Conservation (phyloP, 2,329 filamentous ascomycete species). For the Epichloe gansuensis region DNA sequence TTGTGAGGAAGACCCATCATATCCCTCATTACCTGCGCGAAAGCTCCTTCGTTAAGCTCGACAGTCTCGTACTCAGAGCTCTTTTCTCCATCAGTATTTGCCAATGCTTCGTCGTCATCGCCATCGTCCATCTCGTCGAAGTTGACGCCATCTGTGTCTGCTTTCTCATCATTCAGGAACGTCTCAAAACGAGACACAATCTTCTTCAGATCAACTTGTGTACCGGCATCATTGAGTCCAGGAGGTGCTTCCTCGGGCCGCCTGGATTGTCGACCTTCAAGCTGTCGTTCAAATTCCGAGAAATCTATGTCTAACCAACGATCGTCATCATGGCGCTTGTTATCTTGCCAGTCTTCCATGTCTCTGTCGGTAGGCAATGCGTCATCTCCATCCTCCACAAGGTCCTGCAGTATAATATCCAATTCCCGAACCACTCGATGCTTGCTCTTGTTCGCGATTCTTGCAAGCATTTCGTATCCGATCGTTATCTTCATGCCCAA, state of each 20-base stretch:
- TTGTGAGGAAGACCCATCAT: slow-evolving; percentile 59
- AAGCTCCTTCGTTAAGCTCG: slow-evolving; percentile 75
- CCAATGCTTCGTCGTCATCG: slow-evolving; percentile 39
- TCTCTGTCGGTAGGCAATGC: slow-evolving; percentile 59
- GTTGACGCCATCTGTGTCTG: slow-evolving; percentile 68
- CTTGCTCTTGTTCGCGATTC: slow-evolving; percentile 54
- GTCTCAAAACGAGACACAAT: slow-evolving; percentile 91
- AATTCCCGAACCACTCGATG: slow-evolving; percentile 63
- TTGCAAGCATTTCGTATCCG: slow-evolving; percentile 80
- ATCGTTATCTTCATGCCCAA: slow-evolving; percentile 82
- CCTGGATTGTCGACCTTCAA: slow-evolving; percentile 39
- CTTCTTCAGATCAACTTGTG: slow-evolving; percentile 68
- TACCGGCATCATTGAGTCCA: slow-evolving; percentile 53
- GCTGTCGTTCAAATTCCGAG: slow-evolving; percentile 73
- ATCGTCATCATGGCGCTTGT: slow-evolving; percentile 64
- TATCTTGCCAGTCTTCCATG: slow-evolving; percentile 56
- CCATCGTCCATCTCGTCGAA: slow-evolving; percentile 60
- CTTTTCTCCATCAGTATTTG: slow-evolving; percentile 14
- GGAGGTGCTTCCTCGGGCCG: slow-evolving; percentile 19
- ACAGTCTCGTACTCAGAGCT: slow-evolving; percentile 60
- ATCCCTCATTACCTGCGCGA: slow-evolving; percentile 77
- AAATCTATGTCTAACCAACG: slow-evolving; percentile 89
- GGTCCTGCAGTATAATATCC: slow-evolving; percentile 60
- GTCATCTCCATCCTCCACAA: slow-evolving; percentile 56
- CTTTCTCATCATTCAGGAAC: slow-evolving; percentile 77